Evolutionary conservation across 768 basidiomycete genomes (phyloP).

Genomic region (Macrocybe gigantea): DNA sequence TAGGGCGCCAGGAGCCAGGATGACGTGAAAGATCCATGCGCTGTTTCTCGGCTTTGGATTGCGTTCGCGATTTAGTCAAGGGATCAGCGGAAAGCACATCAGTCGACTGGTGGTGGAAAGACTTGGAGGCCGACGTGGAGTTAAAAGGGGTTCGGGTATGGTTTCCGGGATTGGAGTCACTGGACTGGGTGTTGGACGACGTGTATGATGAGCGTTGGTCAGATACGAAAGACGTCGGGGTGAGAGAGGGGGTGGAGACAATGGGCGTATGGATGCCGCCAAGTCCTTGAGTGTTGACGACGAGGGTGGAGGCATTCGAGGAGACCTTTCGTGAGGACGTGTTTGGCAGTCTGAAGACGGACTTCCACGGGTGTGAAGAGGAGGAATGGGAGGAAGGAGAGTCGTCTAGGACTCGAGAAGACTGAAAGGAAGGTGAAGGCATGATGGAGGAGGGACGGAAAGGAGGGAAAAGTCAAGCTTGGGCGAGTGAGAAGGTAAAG

Average conservation of each 20-base stretch:
- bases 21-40: conserved; percentile 19
- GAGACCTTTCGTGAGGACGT: conserved; percentile 56
- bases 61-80: conserved; percentile 25
- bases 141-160: conserved; percentile 20
- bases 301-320: conserved; percentile 33
- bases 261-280: conserved; percentile 32
- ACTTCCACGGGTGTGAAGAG: conserved; percentile 55
- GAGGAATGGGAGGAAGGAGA: conserved; percentile 14
- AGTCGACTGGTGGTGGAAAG: conserved; percentile 28
- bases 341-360: conserved; percentile 65
- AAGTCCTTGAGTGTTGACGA: conserved; percentile 43
- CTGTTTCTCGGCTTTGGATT: conserved; percentile 46
- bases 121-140: conserved; percentile 19
- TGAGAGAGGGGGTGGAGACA: conserved; percentile 42
- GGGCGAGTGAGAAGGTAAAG: neutral
- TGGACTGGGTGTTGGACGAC: conserved; percentile 72
- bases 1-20: conserved; percentile 20
- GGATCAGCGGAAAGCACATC: conserved; percentile 33
- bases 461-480: neutral
- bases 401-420: conserved; percentile 4
- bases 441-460: neutral
- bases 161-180: conserved; percentile 51
- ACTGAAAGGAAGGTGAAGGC: neutral
- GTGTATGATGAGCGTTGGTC: conserved; percentile 73
- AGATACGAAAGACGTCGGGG: conserved; percentile 49